Evolutionary conservation across 1,284 basidiomycete species (phyloP).

Genomic region (Volvariella surrecta): DNA sequence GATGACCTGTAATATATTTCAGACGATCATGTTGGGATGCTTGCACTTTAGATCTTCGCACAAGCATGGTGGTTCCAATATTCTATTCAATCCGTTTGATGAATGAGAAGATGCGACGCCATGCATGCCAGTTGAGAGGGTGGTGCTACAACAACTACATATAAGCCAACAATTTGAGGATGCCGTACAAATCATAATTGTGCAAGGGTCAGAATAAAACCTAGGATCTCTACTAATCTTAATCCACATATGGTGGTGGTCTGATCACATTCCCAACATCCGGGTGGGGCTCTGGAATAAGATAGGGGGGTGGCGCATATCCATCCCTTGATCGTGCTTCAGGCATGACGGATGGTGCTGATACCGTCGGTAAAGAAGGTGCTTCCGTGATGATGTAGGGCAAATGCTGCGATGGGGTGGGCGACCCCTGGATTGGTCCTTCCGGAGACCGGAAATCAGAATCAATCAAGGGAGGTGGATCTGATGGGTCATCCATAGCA

Average conservation of each 20-base stretch:
- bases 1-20: conserved; percentile 21
- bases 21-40: background rate
- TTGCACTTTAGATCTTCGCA: too few species aligned
- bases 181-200: too few species aligned
- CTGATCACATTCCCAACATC: conserved; percentile 39
- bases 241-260: conserved; percentile 52
- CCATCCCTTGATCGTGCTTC: conserved; percentile 29
- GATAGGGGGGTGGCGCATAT: conserved; percentile 55
- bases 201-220: too few species aligned
- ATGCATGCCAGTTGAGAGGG: too few species aligned
- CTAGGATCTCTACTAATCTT: conserved; percentile 10
- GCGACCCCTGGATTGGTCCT: conserved; percentile 28
- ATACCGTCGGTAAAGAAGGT: conserved; percentile 15
- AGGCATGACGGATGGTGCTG: conserved; percentile 16
- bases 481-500: conserved; percentile 77
- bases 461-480: conserved; percentile 77
- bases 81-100: too few species aligned
- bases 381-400: conserved; percentile 24
- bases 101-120: too few species aligned
- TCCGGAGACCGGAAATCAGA: conserved; percentile 63
- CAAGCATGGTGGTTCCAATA: too few species aligned
- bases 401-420: conserved; percentile 22
- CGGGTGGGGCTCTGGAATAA: conserved; percentile 36
- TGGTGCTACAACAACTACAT: too few species aligned
- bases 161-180: too few species aligned